Conservation (phyloP, 768 basidiomycete species). For the Phylloporus scabripes region DNA sequence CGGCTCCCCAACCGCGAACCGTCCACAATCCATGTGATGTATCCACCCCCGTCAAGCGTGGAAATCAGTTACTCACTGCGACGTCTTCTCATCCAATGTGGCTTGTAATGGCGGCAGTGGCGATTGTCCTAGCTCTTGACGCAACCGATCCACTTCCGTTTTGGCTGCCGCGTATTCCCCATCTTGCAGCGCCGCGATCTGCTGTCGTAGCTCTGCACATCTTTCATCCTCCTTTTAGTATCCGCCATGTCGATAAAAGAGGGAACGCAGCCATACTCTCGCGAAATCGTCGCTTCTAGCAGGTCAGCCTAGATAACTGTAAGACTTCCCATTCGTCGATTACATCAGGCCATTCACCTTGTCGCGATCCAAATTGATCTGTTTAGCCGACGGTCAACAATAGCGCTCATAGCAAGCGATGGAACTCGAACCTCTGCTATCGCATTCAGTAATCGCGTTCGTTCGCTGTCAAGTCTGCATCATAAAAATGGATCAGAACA, state of each 20-base stretch:
- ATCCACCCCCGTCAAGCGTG: conserved; percentile 2
- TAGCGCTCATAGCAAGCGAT: conserved; percentile 1
- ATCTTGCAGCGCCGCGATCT: conserved; percentile 63
- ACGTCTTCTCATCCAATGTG: conserved; percentile 65
- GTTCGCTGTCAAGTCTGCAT: conserved; percentile 68
- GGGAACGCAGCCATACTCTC: conserved; percentile 48
- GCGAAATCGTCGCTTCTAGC: conserved; percentile 57
- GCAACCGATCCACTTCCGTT: conserved; percentile 67
- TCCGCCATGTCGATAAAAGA: not conserved
- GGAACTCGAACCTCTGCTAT: conserved; percentile 56
- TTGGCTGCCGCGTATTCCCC: conserved; percentile 75
- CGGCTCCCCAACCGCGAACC: not conserved
- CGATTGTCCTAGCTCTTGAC: conserved; percentile 70
- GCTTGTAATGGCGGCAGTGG: conserved; percentile 67
- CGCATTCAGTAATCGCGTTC: conserved; percentile 59
- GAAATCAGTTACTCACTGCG: conserved; percentile 38
- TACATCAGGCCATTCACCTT: conserved; percentile 36
- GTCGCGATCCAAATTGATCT: conserved; percentile 82
- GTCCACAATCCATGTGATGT: not conserved
- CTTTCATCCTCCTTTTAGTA: conserved; percentile 32
- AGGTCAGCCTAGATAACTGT: conserved; percentile 51
- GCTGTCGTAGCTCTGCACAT: conserved; percentile 58
- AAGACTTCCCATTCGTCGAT: conserved; percentile 5
- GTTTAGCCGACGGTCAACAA: conserved; percentile 13
- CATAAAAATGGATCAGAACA: conserved; percentile 12